phyloP scores from a whole-genome alignment of 2,329 filamentous ascomycete species.

The Epicoccum nigrum region DNA sequence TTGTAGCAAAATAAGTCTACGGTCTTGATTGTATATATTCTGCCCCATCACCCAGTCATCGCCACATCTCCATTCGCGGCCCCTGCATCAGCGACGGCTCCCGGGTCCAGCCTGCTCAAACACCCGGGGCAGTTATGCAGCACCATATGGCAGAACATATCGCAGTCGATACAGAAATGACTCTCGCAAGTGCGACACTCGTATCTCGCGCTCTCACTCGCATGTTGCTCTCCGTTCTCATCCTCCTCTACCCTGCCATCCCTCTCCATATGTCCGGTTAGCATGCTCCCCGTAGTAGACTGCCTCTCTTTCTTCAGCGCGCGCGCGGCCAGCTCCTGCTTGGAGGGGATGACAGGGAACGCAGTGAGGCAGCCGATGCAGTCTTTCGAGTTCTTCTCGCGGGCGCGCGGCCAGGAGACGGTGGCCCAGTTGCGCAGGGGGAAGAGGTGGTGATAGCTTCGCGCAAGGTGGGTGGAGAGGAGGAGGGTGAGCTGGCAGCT shows the following conservation, averaged over 20 bases:
- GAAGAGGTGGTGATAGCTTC: slow-evolving; percentile 50
- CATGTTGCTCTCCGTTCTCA: slow-evolving; percentile 45
- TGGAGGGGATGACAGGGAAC: slow-evolving; percentile 63
- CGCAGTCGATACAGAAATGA: slow-evolving; percentile 98
- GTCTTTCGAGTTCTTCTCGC: slow-evolving; percentile 52
- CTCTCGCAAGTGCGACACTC: slow-evolving; percentile 84
- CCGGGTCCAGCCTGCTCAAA: slow-evolving; percentile 53
- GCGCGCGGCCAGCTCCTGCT: slow-evolving; percentile 11
- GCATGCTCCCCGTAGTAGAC: slow-evolving; percentile 19
- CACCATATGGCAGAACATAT: slow-evolving; percentile 92
- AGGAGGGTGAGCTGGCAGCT: slow-evolving; percentile 91
- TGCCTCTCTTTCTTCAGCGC: slow-evolving; percentile 19
- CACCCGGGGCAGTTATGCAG: slow-evolving; percentile 97
- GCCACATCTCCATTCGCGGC: slow-evolving; percentile 34
- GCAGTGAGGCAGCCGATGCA: slow-evolving; percentile 79
- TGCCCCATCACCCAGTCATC: slow-evolving; percentile 31
- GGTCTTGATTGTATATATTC: not conserved
- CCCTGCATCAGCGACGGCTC: slow-evolving; percentile 13
- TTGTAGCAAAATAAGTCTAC: not conserved
- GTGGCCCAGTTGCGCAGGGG: slow-evolving; percentile 83
- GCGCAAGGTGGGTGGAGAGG: slow-evolving; percentile 70
- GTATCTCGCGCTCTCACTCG: slow-evolving; percentile 87
- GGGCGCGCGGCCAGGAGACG: slow-evolving; percentile 80
- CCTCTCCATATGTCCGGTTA: slow-evolving; percentile 3
- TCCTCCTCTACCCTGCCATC: slow-evolving; percentile 27